Percentiles rank a stretch among this genome's conserved stretches.
Evolutionary conservation across 768 basidiomycete species (phyloP).

Genomic region (Trametes sanguinea): DNA sequence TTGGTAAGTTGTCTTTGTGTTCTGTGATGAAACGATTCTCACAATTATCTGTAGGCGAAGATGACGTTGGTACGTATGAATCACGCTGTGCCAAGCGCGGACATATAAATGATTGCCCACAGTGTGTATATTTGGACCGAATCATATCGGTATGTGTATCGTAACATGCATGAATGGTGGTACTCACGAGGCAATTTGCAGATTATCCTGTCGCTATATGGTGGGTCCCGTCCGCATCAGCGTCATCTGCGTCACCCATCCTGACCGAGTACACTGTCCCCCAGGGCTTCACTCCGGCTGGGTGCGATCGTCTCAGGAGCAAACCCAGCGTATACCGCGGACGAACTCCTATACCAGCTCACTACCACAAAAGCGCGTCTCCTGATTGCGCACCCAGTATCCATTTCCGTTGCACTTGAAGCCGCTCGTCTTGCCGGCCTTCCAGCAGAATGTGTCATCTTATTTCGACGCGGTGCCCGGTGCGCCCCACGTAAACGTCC

Average conservation of each 20-base stretch:
- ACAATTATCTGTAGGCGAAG: constrained; percentile 38
- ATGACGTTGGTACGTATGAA: constrained; percentile 50
- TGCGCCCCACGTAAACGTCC: constrained; percentile 39
- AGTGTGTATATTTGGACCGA: constrained; percentile 70
- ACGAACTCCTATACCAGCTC: constrained; percentile 37
- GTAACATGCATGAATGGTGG: no score
- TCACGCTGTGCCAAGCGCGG: neutral
- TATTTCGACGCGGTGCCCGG: constrained; percentile 26
- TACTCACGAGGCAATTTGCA: neutral
- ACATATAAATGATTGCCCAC: neutral
- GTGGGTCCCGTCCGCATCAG: constrained; percentile 11
- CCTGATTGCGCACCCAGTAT: constrained; percentile 30
- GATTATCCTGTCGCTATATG: constrained; percentile 31
- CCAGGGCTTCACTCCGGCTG: constrained; percentile 52
- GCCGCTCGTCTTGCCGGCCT: constrained; percentile 28
- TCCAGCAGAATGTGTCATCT: constrained; percentile 25
- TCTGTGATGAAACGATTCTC: neutral
- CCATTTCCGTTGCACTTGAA: constrained; percentile 26
- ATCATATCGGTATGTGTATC: constrained; percentile 30
- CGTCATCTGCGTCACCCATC: no score
- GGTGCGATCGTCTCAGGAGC: constrained; percentile 53
- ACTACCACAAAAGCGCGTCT: constrained; percentile 29
- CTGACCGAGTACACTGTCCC: neutral
- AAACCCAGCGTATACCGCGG: constrained; percentile 35
- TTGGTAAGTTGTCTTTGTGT: constrained; percentile 38